Base-by-base conservation (phyloP, 2,329 filamentous ascomycete genomes). In the Fusarium guadeloupense region DNA sequence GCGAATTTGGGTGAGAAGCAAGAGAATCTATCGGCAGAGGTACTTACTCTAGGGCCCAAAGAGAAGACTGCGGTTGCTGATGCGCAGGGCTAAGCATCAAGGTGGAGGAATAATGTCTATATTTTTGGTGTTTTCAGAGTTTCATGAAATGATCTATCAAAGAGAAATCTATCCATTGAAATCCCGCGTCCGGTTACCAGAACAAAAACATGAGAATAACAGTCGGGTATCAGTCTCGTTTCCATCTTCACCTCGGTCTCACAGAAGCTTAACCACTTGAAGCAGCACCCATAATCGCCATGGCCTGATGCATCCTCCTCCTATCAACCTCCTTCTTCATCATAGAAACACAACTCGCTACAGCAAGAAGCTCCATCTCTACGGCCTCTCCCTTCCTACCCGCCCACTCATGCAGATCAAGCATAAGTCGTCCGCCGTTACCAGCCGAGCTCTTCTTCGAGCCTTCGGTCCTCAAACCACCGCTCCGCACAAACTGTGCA, bases 271-370 rank as follows among this genome's bases (percentile, higher is more conserved):
- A 5, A 2, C 59, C 63, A 38, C 59, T 54, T 20, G 37, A 48
- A 42, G 56, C 72, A 40, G 51, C 74, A 10, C 62, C 74, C 31
- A 67, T 75, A 47, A 85, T 77, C 4, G 78, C 72, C 52, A 79
- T 78, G 38, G 80, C 72, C 76, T 88, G 84, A 43, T 82, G 72
- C 55, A 77, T 69, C 54, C 84, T 77, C 61, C 84, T 76, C 35
- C 86, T 76, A 70, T 89, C 86, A 43, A 87, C 75, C 77, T 89
- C 87, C 72, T 83, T 85, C 80, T 89, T 89, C 64, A 89, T 70
- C 85, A 89, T 87, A 14, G 81, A 72, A 51, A 89, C 64, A 54
- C 81, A 85, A 14, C 83, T 87, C 37, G 81, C 79, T 16, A 88
- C 78, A 9, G 83, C 77, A 17, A 88, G 59, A n/a, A 79, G 74